Conservation (phyloP, 768 basidiomycete genomes). For the Podaxis rugospora region DNA sequence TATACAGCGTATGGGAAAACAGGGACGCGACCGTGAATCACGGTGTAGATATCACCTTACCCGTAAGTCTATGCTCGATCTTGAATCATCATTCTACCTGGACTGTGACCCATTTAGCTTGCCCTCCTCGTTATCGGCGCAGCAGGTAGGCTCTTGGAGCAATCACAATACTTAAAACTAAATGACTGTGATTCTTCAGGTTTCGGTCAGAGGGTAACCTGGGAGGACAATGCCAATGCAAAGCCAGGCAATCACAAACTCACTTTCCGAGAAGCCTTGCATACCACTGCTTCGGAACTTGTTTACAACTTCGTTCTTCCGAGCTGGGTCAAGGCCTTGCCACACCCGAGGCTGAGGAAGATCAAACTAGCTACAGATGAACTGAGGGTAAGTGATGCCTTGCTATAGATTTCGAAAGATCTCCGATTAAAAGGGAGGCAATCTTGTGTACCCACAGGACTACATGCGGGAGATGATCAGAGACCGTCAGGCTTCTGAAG, state of each 20-base stretch:
- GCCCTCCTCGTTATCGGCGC: constrained; percentile 52
- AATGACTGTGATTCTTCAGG: constrained; percentile 23
- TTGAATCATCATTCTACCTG: constrained; percentile 9
- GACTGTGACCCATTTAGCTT: constrained; percentile 29
- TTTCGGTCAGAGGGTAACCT: constrained; percentile 48
- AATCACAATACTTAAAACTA: background rate
- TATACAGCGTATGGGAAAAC: constrained; percentile 44
- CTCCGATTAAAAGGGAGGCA: background rate
- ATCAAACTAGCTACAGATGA: constrained; percentile 37
- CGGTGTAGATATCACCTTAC: constrained; percentile 47
- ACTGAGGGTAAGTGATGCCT: constrained; percentile 29
- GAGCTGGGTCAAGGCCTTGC: constrained; percentile 34
- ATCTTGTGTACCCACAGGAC: constrained; percentile 12
- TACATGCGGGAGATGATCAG: constrained; percentile 54
- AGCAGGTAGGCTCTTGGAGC: constrained; percentile 34
- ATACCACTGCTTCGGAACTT: constrained; percentile 34
- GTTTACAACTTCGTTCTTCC: constrained; percentile 35
- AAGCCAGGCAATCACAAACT: constrained; percentile 39
- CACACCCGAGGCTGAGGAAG: constrained; percentile 14
- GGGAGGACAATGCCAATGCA: constrained; percentile 33
- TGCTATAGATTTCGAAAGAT: background rate
- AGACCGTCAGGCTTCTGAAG: constrained; percentile 31
- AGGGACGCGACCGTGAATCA: constrained; percentile 36
- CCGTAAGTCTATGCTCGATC: constrained; percentile 28
- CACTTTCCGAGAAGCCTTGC: constrained; percentile 46